Base-by-base conservation (phyloP, 805 yeast species). In the Nakazawaea ambrosiae region DNA sequence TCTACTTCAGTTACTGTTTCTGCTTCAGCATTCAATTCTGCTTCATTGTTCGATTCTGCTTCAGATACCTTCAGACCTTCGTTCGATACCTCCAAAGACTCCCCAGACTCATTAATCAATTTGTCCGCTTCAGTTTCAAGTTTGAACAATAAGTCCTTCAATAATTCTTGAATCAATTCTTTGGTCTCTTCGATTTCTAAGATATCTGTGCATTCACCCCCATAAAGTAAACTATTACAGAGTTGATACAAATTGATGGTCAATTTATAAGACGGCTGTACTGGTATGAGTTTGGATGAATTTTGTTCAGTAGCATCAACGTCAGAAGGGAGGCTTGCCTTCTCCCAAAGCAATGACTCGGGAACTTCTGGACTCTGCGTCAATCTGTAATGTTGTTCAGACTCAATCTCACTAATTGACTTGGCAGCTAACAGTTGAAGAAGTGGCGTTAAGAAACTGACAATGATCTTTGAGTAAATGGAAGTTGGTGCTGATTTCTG, bases 241-340 rank as follows among this genome's bases (percentile, higher is more conserved):
- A 39, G 18, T 16, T 31, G 15, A 20, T 26, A 39, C 27, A 39
- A 26, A 20, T 28, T 15, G n/a, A 34, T 18, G 15, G 20, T 22
- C 5, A 34, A n/a, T 5, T 25, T 25, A 26, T 29, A 39, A 1
- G 42, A 39, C 3, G 42, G 42, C 15, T 39, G 42, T 4, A 26
- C 25, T 14, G 38, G 42, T 6, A 39, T 30, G 10, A 10, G 7
- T 27, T 27, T 27, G 12, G n/a, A 7, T n/a, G n/a, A n/a, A n/a
- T n/a, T n/a, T 3, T 12, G 10, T 20, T 27, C 22, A 18, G 24
- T 22, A n/a, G n/a, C n/a, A n/a, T n/a, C n/a, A n/a, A n/a, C n/a
- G n/a, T n/a, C n/a, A n/a, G n/a, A n/a, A n/a, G n/a, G n/a, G n/a
- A n/a, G n/a, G n/a, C n/a, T n/a, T n/a, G n/a, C n/a, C 10, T 22